These are phyloP conservation scores for Pinus taeda DNA, from an alignment of 75 land plant genomes.

Conservation along the genomic window DNA sequence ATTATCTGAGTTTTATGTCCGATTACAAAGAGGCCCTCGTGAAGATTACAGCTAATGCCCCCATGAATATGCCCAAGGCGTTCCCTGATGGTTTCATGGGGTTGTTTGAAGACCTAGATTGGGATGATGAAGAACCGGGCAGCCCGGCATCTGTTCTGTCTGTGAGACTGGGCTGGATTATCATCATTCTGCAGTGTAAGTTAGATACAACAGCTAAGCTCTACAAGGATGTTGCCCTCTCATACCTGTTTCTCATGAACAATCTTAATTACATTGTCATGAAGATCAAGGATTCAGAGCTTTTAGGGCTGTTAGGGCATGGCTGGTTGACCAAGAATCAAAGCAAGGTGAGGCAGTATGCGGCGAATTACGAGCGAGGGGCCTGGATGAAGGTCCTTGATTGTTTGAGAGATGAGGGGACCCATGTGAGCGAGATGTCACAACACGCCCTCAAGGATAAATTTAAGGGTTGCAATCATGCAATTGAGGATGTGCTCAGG, in stretches of 20 bases:
- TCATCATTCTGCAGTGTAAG: conserved; percentile 56
- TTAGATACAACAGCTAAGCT: conserved; percentile 49
- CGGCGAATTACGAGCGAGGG: conserved; percentile 11
- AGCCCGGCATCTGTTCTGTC: conserved; percentile 19
- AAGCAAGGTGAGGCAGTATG: conserved; percentile 19
- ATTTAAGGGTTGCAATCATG: conserved; percentile 22
- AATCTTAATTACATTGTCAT: too few relatives aligned
- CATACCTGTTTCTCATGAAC: too few relatives aligned
- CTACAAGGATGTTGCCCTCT: conserved; percentile 35
- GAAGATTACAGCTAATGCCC: conserved; percentile 34
- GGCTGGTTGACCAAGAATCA: conserved; percentile 16
- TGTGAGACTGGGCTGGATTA: conserved; percentile 47
- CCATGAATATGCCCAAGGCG: conserved; percentile 4
- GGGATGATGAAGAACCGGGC: neutral
- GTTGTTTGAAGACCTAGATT: neutral
- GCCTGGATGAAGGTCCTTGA: conserved; percentile 11
- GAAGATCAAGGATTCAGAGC: conserved; percentile 32
- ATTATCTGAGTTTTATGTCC: conserved; percentile 34
- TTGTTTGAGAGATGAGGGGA: too few relatives aligned
- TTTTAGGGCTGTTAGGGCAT: conserved; percentile 22
- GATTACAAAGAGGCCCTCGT: conserved; percentile 42
- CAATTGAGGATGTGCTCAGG: conserved; percentile 35
- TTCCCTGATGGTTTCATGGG: conserved; percentile 9
- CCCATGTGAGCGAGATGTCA: neutral
- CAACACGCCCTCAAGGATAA: conserved; percentile 15